Evolutionary conservation across 371 early-diverging fungal species (phyloP).

Genomic region (Mortierella sp.): DNA sequence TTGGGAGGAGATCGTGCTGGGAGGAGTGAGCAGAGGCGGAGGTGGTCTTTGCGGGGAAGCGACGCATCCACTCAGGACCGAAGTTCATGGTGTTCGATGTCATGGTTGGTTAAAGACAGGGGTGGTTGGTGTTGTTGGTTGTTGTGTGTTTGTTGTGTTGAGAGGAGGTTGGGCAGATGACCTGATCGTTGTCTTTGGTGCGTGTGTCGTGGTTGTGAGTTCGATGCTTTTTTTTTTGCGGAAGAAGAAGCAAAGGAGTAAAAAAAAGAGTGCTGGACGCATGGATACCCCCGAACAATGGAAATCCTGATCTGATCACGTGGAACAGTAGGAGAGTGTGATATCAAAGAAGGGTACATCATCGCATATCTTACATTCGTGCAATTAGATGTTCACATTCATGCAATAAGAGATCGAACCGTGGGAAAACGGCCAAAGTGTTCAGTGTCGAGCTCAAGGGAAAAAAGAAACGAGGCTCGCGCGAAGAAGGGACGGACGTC

Average conservation of each 20-base stretch:
- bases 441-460: neutral
- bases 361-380: neutral
- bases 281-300: neutral
- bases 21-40: constrained; percentile 17
- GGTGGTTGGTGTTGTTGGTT: neutral
- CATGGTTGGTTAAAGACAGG: constrained; percentile 14
- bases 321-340: neutral
- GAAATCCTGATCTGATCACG: neutral
- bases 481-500: neutral
- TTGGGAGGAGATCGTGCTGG: constrained; percentile 27
- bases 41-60: constrained; percentile 51
- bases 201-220: neutral
- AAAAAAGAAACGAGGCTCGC: neutral
- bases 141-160: neutral
- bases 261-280: neutral
- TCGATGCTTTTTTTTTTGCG: neutral
- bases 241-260: neutral
- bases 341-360: neutral
- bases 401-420: neutral
- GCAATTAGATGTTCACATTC: neutral
- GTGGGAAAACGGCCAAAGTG: constrained; percentile 3
- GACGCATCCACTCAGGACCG: constrained; percentile 82
- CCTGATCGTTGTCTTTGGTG: neutral
- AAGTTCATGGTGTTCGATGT: constrained; percentile 78
- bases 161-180: neutral